Conservation (phyloP, 169 alveolate genomes). For the Plasmodium adleri region DNA sequence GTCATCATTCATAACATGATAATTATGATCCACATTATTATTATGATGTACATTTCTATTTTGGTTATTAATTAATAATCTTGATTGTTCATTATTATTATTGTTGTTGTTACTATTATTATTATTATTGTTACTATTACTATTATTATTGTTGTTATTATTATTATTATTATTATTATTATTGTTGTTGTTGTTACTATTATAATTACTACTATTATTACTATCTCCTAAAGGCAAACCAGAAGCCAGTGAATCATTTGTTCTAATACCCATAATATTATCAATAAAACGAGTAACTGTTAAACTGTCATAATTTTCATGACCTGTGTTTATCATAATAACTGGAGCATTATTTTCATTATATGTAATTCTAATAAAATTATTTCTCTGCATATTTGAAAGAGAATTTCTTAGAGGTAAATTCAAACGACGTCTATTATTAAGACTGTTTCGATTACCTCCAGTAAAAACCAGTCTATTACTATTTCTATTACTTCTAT, state of each 20-base stretch:
- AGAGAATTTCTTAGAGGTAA: conserved; percentile 29
- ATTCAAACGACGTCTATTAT: conserved; percentile 46
- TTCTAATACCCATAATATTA: conserved; percentile 51
- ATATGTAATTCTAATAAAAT: conserved; percentile 67
- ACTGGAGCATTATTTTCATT: conserved; percentile 67
- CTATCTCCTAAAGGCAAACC: conserved; percentile 16
- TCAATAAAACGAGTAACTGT: conserved; percentile 64
- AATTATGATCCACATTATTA: conserved; percentile 27
- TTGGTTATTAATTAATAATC: conserved; percentile 19
- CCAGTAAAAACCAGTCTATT: conserved; percentile 21
- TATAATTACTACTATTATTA: background rate
- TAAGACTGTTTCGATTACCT: conserved; percentile 18
- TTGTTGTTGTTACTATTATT: conserved; percentile 3
- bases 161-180: background rate
- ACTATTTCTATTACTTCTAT: conserved; percentile 8
- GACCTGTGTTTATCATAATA: conserved; percentile 71
- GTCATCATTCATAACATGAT: conserved; percentile 44
- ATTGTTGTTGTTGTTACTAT: background rate
- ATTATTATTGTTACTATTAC: conserved; percentile 10
- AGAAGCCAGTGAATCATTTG: conserved; percentile 8
- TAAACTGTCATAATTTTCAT: conserved; percentile 64
- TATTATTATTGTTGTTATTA: background rate
- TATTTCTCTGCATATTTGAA: conserved; percentile 26
- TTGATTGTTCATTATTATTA: background rate
- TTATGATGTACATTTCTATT: conserved; percentile 16